A percentile compares a stretch with the other conserved stretches of the same genome.
phyloP scores from a whole-genome alignment of 352 stramenopile genomes.

The Globisporangium iwayamae region DNA sequence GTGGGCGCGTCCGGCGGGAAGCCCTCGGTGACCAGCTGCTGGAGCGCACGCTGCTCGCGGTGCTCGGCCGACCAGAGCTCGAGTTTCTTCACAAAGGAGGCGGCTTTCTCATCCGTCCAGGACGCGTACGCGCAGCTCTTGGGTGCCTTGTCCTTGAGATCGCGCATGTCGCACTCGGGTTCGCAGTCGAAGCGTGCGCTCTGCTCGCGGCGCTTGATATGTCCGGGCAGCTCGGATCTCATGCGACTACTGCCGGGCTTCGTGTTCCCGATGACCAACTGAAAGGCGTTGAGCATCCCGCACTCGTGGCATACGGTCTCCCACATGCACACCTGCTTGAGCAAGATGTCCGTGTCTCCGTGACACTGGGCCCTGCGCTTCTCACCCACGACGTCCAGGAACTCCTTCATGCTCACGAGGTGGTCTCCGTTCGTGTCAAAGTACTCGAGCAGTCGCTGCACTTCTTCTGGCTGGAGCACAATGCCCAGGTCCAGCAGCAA shows the following conservation, averaged over 20 bases:
- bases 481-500: constrained; percentile 74
- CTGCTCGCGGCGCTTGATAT: constrained; percentile 58
- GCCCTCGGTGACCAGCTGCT: constrained; percentile 64
- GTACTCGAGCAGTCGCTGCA: constrained; percentile 78
- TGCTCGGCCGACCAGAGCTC: constrained; percentile 69
- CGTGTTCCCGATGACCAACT: constrained; percentile 61
- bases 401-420: constrained; percentile 71
- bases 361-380: constrained; percentile 55
- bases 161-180: constrained; percentile 66
- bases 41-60: constrained; percentile 65
- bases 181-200: constrained; percentile 44
- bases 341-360: constrained; percentile 68
- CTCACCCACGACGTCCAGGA: constrained; percentile 82
- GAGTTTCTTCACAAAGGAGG: constrained; percentile 59
- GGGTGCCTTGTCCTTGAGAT: constrained; percentile 50
- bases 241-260: constrained; percentile 39
- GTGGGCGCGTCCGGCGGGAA: constrained; percentile 50
- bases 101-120: constrained; percentile 58
- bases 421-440: constrained; percentile 79
- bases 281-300: constrained; percentile 89
- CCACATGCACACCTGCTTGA: constrained; percentile 88
- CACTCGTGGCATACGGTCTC: constrained; percentile 90
- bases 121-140: constrained; percentile 50
- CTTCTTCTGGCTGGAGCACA: constrained; percentile 75
- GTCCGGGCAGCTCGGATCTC: constrained; percentile 64